A percentile compares a stretch with the other conserved stretches of the same genome.
These are phyloP conservation scores for Cytospora paraplurivora DNA, from an alignment of 2,329 filamentous ascomycete genomes.

Conservation along the genomic window DNA sequence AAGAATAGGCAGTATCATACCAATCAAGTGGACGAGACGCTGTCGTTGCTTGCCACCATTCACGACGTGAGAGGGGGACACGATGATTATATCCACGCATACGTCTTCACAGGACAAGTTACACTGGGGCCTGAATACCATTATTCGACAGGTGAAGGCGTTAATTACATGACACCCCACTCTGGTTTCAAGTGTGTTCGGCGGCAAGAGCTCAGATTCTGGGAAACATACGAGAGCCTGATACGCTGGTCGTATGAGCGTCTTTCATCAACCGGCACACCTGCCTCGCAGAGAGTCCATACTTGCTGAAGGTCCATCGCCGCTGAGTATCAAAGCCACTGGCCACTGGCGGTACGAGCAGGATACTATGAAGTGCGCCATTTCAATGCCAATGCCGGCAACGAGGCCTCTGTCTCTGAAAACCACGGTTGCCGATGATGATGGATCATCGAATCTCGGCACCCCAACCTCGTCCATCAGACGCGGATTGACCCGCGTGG, in stretches of 20 bases:
- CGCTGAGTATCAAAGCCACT: background rate
- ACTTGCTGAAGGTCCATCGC: background rate
- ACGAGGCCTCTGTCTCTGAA: background rate
- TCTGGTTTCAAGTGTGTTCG: conserved; percentile 3
- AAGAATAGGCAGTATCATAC: conserved; percentile 23
- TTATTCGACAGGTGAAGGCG: conserved; percentile 5
- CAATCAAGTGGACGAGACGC: conserved; percentile 31
- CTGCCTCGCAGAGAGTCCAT: background rate
- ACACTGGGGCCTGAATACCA: conserved; percentile 11
- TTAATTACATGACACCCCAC: conserved; percentile 12
- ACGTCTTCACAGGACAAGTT: conserved; percentile 32
- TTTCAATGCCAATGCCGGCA: background rate
- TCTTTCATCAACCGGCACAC: background rate
- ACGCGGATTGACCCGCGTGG: background rate
- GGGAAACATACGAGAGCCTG: too few species aligned
- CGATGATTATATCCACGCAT: conserved; percentile 33
- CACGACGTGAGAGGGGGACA: conserved; percentile 28
- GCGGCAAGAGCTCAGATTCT: background rate
- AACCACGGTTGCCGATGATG: background rate
- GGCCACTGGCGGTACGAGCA: conserved; percentile 3
- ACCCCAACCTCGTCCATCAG: background rate
- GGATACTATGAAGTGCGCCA: conserved; percentile 8
- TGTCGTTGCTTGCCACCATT: conserved; percentile 33
- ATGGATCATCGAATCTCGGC: background rate
- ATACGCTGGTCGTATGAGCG: too few species aligned